Evolutionary conservation across 495 filamentous ascomycete species (phyloP), one percentile per base, ranked within the genome.

Genomic region (Penicillium argentinense): DNA sequence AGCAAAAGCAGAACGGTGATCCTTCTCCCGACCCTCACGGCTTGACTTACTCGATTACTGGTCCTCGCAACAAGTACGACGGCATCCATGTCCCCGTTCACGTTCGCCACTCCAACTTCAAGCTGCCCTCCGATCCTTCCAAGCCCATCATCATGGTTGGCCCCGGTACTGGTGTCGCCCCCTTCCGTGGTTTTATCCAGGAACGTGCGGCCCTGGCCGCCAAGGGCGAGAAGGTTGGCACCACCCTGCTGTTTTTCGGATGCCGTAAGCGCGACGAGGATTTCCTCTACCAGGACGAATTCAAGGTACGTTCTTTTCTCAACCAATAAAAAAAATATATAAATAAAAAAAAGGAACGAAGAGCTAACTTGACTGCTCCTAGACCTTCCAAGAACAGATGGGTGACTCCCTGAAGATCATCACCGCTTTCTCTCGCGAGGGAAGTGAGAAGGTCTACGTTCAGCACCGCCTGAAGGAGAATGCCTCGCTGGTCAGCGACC

Each of bases 81-180:
- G 95, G 95, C 42, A 84, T 97, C 53, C 92, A 96, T 56, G 86
- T 97, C 4, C 93, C 95, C 3, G 89, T 97, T 17, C 95, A 97
- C 66, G 83, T 97, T 39, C 88, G 93, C 45, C 91, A 96, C 74
- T 99, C 93, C 36, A 99, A 99, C 74, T 99, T 99, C 82, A 97
- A 97, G 72, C 80, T 99, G 17, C 93, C 93, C 25, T 96, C 92
- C 27, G 93, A 99, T 56, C 91, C 93, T 5, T 80, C 87, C 14
- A 92, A 90, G 69, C 93, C 93, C 16, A 76, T 99, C 50, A 93
- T 99, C 66, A 88, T 96, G 83, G 80, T 99, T 62, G 93, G 93
- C 25, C 93, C 93, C 14, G 93, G 93, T 58, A 97, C 95, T 47
- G 93, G 93, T 75, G 93, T 97, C 33, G 93, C 93, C 9, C 93